Evolutionary conservation across 495 filamentous ascomycete species (phyloP).

Genomic region (Penicillium egyptiacum): DNA sequence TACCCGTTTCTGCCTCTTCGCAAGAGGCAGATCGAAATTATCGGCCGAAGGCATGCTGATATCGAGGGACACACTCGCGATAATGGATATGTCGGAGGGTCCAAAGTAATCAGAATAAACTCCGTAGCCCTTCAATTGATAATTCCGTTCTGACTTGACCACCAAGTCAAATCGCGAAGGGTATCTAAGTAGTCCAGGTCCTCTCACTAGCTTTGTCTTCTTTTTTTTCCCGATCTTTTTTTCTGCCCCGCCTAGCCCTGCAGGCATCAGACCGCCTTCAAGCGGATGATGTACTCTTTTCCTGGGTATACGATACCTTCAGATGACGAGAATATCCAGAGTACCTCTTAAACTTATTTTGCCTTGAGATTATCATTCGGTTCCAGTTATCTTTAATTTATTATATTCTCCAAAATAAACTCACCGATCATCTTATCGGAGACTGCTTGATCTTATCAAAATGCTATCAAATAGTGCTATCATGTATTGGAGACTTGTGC

Average conservation of each 20-base stretch:
- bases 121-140: not conserved
- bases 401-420: not conserved
- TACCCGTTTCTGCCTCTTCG: constrained; percentile 66
- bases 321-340: not conserved
- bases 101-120: not conserved
- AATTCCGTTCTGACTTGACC: not conserved
- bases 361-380: not conserved
- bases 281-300: not conserved
- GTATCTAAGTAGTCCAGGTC: not conserved
- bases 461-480: not conserved
- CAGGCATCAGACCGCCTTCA: constrained; percentile 10
- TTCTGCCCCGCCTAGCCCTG: constrained; percentile 14
- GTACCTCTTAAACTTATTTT: not conserved
- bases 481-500: not conserved
- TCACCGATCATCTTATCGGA: not conserved
- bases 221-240: constrained; percentile 13
- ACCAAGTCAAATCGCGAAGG: not conserved
- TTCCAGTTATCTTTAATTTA: not conserved
- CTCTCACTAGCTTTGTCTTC: not conserved
- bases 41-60: constrained; percentile 45
- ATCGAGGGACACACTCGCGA: constrained; percentile 1
- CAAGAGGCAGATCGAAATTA: constrained; percentile 54
- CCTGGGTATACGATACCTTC: not conserved
- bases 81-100: not conserved
- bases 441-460: not conserved